phyloP scores from a whole-genome alignment of 345 rosid genomes.

The Lepidium aucheri region DNA sequence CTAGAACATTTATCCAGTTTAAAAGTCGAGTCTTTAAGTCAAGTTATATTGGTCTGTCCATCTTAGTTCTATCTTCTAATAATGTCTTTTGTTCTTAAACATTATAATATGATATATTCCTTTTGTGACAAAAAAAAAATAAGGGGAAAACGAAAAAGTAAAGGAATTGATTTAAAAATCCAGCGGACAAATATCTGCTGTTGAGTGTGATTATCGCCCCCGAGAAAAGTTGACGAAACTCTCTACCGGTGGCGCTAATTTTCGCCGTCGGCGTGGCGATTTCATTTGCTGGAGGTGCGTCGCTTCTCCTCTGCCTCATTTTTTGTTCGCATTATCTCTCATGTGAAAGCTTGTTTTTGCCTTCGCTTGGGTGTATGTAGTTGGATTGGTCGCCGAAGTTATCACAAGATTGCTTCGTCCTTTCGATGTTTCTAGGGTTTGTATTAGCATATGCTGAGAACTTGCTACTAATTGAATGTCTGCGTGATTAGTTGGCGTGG shows the following conservation, averaged over 20 bases:
- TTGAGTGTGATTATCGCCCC: neutral
- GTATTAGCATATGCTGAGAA: neutral
- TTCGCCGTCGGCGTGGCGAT: slow-evolving; percentile 13
- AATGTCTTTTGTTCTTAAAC: too few relatives aligned
- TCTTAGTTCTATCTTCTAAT: too few relatives aligned
- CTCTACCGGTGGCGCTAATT: slow-evolving; percentile 14
- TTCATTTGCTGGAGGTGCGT: slow-evolving; percentile 1
- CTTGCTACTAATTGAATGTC: slow-evolving; percentile 7
- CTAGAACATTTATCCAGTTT: too few relatives aligned
- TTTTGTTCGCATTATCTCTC: neutral
- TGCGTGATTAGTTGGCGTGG: neutral
- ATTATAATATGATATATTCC: too few relatives aligned
- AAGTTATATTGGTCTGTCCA: too few relatives aligned
- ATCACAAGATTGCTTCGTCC: slow-evolving; percentile 4
- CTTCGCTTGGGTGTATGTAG: neutral
- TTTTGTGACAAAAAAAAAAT: too few relatives aligned
- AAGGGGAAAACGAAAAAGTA: neutral
- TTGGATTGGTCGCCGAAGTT: neutral
- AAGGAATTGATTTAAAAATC: slow-evolving; percentile 11
- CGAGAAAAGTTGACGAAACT: slow-evolving; percentile 15
- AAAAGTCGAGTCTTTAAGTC: too few relatives aligned
- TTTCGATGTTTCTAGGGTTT: slow-evolving; percentile 16
- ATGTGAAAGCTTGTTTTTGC: neutral
- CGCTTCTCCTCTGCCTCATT: neutral
- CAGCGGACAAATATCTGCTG: slow-evolving; percentile 18